Conservation (phyloP, 257 asterid genomes). For the Plantago ovata region DNA sequence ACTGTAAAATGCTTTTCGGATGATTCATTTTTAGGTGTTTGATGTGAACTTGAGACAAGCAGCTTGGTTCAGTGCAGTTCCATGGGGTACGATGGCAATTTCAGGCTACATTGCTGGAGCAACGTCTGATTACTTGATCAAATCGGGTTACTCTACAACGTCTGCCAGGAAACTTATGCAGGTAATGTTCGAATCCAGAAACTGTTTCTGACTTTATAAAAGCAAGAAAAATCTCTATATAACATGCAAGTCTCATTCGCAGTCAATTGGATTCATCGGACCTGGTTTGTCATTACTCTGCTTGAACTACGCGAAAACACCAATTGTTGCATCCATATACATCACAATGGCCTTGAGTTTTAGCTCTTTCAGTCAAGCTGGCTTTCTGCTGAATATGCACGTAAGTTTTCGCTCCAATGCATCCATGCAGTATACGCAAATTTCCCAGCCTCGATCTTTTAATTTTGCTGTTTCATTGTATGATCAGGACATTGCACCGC, state of each 20-base stretch:
- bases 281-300: conserved; percentile 84
- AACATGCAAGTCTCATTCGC: conserved; percentile 14
- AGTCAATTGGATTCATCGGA: conserved; percentile 91
- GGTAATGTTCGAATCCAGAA: conserved; percentile 31
- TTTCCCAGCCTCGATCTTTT: neutral
- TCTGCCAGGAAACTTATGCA: conserved; percentile 85
- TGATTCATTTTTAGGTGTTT: conserved; percentile 46
- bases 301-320: conserved; percentile 73
- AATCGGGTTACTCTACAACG: conserved; percentile 62
- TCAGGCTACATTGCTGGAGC: conserved; percentile 93
- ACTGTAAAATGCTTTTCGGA: too few relatives aligned
- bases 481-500: conserved; percentile 88
- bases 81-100: conserved; percentile 98
- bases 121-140: conserved; percentile 67
- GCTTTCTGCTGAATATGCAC: conserved; percentile 90
- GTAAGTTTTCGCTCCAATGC: conserved; percentile 37
- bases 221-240: neutral
- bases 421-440: neutral
- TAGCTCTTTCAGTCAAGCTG: conserved; percentile 95
- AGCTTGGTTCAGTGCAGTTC: conserved; percentile 99
- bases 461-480: conserved; percentile 17
- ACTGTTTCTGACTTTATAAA: neutral
- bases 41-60: conserved; percentile 91
- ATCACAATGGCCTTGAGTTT: conserved; percentile 73
- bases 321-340: conserved; percentile 52